A percentile compares a stretch with the other conserved stretches of the same genome.
These are phyloP conservation scores for Claviceps arundinis DNA, from an alignment of 2,329 filamentous ascomycete genomes.

Conservation along the genomic window DNA sequence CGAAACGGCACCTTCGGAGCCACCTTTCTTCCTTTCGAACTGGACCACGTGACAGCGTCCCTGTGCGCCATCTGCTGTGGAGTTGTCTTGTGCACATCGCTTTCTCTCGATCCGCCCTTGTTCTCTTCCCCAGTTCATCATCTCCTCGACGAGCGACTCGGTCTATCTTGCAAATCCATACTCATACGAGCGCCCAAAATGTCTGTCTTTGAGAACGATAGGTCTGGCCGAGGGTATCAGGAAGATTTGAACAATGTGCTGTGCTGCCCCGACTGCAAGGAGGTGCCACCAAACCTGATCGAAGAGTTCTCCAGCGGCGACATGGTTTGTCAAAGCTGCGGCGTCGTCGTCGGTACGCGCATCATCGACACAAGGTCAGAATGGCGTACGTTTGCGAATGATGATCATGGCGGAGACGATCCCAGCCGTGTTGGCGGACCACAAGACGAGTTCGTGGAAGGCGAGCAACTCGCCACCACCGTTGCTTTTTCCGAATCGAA, in stretches of 20 bases:
- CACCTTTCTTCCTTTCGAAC: neutral
- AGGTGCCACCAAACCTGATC: constrained; percentile 79
- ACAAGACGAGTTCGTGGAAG: constrained; percentile 78
- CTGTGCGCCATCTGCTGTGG: neutral
- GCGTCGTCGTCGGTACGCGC: constrained; percentile 76
- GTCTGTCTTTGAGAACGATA: constrained; percentile 26
- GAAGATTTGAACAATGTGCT: constrained; percentile 80
- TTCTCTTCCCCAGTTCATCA: constrained; percentile 3
- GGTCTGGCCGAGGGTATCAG: constrained; percentile 26
- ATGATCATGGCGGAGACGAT: constrained; percentile 92
- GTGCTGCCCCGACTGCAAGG: constrained; percentile 82
- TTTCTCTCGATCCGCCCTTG: constrained; percentile 5
- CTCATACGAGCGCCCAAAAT: constrained; percentile 30
- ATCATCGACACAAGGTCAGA: constrained; percentile 94
- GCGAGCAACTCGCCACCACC: constrained; percentile 75
- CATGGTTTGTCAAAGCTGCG: constrained; percentile 84
- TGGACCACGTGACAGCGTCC: neutral
- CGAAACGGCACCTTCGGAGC: neutral
- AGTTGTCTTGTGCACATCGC: neutral
- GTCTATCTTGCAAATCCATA: constrained; percentile 2
- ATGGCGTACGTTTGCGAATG: constrained; percentile 98
- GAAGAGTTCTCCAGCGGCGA: constrained; percentile 90
- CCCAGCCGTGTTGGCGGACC: constrained; percentile 96
- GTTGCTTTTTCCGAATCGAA: constrained; percentile 73
- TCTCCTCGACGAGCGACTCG: constrained; percentile 12